phyloP scores from a whole-genome alignment of 2,329 filamentous ascomycete species.

The Trichoderma citrinoviride region DNA sequence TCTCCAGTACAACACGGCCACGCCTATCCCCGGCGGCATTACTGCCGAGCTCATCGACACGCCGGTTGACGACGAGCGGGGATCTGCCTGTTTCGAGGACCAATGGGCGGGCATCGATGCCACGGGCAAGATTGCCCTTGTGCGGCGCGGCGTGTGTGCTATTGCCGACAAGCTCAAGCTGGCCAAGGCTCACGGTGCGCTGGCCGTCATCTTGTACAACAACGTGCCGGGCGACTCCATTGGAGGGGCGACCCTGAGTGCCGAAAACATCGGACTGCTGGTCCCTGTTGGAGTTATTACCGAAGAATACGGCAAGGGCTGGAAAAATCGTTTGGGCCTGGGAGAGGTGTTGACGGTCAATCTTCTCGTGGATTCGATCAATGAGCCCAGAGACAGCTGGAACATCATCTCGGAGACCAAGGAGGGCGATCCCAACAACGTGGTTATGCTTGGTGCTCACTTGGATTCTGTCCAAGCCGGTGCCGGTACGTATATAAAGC shows the following conservation, averaged over 20 bases:
- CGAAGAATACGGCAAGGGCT: slow-evolving; percentile 34
- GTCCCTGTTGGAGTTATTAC: slow-evolving; percentile 36
- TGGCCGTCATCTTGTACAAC: slow-evolving; percentile 58
- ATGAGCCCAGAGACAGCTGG: slow-evolving; percentile 35
- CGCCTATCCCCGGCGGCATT: slow-evolving; percentile 38
- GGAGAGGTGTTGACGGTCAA: slow-evolving; percentile 34
- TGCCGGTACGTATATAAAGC: slow-evolving; percentile 28
- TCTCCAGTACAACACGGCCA: slow-evolving; percentile 48
- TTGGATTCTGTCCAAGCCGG: slow-evolving; percentile 40
- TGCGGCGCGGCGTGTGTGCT: slow-evolving; percentile 46
- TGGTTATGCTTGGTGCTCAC: slow-evolving; percentile 42
- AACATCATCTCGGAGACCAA: slow-evolving; percentile 44
- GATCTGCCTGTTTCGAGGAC: slow-evolving; percentile 40
- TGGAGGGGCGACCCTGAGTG: slow-evolving; percentile 49
- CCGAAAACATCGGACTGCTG: slow-evolving; percentile 34
- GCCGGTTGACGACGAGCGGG: slow-evolving; percentile 37
- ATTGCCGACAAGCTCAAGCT: slow-evolving; percentile 43
- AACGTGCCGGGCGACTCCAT: slow-evolving; percentile 46
- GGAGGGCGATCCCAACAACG: slow-evolving; percentile 39
- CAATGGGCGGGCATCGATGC: slow-evolving; percentile 44
- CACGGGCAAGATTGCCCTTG: slow-evolving; percentile 42
- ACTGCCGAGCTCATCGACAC: slow-evolving; percentile 36
- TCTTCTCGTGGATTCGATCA: slow-evolving; percentile 35
- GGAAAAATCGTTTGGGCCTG: slow-evolving; percentile 32
- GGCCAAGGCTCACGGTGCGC: slow-evolving; percentile 41